These are phyloP conservation scores for Stentor coeruleus DNA, from an alignment of 73 alveolate genomes.

Conservation along the genomic window DNA sequence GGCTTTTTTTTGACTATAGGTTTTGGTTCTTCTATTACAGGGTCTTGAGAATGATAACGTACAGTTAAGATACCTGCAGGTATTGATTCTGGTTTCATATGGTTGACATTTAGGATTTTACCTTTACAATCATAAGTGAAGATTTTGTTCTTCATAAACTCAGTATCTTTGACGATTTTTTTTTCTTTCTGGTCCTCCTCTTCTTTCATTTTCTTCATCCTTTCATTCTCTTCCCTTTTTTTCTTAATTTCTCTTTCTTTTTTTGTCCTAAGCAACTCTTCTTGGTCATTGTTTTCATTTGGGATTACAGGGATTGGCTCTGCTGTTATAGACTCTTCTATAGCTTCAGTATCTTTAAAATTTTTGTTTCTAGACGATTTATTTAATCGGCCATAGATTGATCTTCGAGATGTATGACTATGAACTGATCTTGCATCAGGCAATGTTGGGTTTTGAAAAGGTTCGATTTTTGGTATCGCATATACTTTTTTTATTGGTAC, in stretches of 20 bases:
- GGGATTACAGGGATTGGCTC: background rate
- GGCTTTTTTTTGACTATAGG: background rate
- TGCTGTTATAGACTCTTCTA: background rate
- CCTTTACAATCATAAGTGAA: constrained; percentile 19
- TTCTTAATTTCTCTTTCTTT: background rate
- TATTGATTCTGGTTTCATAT: background rate
- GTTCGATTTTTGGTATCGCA: background rate
- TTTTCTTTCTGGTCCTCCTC: constrained; percentile 13
- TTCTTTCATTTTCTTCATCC: background rate
- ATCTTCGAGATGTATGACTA: background rate
- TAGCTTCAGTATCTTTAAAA: background rate
- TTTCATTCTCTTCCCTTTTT: constrained; percentile 12
- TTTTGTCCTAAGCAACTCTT: background rate
- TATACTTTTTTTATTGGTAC: background rate
- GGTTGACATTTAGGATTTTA: background rate
- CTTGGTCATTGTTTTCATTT: background rate
- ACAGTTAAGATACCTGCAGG: background rate
- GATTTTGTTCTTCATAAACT: background rate
- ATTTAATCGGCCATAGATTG: background rate
- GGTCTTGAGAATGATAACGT: background rate
- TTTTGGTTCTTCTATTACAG: background rate
- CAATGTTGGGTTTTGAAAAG: background rate
- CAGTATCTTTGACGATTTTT: background rate
- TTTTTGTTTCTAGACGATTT: background rate
- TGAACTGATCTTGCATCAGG: background rate